Conservation (phyloP, 2,329 filamentous ascomycete genomes). For the Sporothrix protearum region DNA sequence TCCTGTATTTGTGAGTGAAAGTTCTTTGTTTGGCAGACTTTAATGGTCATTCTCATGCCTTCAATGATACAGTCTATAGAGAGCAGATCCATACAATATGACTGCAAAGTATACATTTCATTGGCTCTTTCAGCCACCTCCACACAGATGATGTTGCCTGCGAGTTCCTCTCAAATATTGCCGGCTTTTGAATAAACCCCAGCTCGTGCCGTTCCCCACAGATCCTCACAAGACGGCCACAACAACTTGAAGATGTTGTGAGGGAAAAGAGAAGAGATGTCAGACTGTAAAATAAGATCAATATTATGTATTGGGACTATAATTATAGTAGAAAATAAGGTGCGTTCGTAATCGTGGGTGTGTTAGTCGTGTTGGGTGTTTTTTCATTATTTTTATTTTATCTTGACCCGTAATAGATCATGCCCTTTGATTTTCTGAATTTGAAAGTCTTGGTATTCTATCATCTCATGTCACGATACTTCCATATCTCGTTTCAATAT, state of each 20-base stretch:
- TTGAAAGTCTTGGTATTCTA: too few relatives aligned
- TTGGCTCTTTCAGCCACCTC: slow-evolving; percentile 1
- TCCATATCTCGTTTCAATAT: too few relatives aligned
- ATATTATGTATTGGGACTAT: not conserved
- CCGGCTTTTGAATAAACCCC: not conserved
- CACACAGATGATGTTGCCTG: not conserved
- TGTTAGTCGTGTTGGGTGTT: not conserved
- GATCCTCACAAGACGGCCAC: not conserved
- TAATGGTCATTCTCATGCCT: not conserved
- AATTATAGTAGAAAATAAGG: not conserved
- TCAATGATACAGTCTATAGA: not conserved
- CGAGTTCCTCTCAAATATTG: not conserved
- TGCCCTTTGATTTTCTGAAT: too few relatives aligned
- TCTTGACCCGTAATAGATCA: too few relatives aligned
- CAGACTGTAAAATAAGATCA: not conserved
- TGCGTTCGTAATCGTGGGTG: not conserved
- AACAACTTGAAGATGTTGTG: slow-evolving; percentile 36
- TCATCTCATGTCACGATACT: too few relatives aligned
- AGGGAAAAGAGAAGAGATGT: not conserved
- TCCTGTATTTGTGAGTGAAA: not conserved
- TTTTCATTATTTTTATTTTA: not conserved
- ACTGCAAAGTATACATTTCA: not conserved
- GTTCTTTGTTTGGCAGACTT: not conserved
- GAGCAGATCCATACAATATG: not conserved
- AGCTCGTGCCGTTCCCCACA: not conserved